Percentiles rank a stretch among this genome's conserved stretches.
Evolutionary conservation across 2,329 filamentous ascomycete genomes (phyloP).

Genomic region (Fusarium dlaminii): DNA sequence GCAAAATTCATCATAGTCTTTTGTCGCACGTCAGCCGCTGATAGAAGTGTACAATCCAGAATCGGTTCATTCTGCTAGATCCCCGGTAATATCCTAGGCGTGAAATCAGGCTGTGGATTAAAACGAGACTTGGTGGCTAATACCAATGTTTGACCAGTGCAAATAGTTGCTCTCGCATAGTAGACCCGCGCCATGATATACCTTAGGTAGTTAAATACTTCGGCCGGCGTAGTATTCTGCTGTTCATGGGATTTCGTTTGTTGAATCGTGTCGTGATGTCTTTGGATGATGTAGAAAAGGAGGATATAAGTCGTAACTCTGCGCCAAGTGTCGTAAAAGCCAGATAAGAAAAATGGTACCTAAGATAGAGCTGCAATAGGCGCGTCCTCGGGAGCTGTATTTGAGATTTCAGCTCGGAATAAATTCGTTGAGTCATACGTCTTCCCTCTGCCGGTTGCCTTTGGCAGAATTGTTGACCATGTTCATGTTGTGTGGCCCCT

Average conservation of each 20-base stretch:
- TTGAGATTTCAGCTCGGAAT: not conserved
- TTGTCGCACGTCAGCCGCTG: not conserved
- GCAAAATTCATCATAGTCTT: not conserved
- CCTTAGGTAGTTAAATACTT: not conserved
- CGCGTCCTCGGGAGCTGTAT: not conserved
- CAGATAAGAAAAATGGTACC: not conserved
- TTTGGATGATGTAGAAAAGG: conserved; percentile 9
- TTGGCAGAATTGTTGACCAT: not conserved
- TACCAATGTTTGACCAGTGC: not conserved
- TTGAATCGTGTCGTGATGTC: not conserved
- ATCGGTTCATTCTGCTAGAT: not conserved
- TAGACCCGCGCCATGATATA: not conserved
- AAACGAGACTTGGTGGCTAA: not conserved
- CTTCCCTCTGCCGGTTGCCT: not conserved
- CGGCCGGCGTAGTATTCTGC: not conserved
- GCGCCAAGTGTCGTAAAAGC: not conserved
- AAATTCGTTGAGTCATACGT: not conserved
- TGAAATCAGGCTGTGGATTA: not conserved
- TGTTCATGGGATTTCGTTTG: not conserved
- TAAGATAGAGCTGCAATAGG: not conserved
- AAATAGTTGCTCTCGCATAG: not conserved
- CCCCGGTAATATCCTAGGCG: not conserved
- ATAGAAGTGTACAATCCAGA: not conserved
- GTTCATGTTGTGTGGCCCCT: not conserved
- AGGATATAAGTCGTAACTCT: not conserved